A percentile compares a stretch with the other conserved stretches of the same genome.
Conservation (phyloP, 1,284 basidiomycete genomes). For the Tylopilus sp. region DNA sequence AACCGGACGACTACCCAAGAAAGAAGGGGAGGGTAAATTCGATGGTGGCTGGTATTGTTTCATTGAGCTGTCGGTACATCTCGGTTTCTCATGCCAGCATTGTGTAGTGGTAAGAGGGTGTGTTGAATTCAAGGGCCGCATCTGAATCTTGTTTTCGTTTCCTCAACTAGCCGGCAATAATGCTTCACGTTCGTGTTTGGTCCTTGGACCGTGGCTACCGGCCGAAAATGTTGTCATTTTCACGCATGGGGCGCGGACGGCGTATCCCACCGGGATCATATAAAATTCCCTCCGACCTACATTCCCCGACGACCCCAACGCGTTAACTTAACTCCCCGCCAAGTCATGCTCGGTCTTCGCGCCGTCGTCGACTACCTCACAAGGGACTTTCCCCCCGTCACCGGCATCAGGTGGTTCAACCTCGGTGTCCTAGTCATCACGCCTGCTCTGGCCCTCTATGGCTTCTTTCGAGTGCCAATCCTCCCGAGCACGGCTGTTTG, state of each 20-base stretch:
- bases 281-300: conserved; percentile 23
- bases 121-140: conserved; percentile 8
- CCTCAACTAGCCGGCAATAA: conserved; percentile 5
- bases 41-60: conserved; percentile 14
- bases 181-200: conserved; percentile 17
- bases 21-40: conserved; percentile 14
- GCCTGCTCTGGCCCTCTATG: conserved; percentile 65
- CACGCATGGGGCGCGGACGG: conserved; percentile 11
- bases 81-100: conserved; percentile 23
- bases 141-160: conserved; percentile 12
- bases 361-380: conserved; percentile 18
- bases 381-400: conserved; percentile 44
- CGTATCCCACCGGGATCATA: conserved; percentile 26
- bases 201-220: conserved; percentile 23
- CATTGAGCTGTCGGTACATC: conserved; percentile 18
- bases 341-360: conserved; percentile 14
- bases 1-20: conserved; percentile 13
- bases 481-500: conserved; percentile 56
- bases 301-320: conserved; percentile 13
- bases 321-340: conserved; percentile 7
- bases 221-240: conserved; percentile 19
- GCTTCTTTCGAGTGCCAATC: conserved; percentile 47
- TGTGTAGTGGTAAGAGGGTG: conserved; percentile 8
- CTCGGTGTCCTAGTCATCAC: conserved; percentile 65
- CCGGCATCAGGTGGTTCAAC: conserved; percentile 61